phyloP scores from a whole-genome alignment of 2,329 filamentous ascomycete genomes.

The Claviceps sp. region DNA sequence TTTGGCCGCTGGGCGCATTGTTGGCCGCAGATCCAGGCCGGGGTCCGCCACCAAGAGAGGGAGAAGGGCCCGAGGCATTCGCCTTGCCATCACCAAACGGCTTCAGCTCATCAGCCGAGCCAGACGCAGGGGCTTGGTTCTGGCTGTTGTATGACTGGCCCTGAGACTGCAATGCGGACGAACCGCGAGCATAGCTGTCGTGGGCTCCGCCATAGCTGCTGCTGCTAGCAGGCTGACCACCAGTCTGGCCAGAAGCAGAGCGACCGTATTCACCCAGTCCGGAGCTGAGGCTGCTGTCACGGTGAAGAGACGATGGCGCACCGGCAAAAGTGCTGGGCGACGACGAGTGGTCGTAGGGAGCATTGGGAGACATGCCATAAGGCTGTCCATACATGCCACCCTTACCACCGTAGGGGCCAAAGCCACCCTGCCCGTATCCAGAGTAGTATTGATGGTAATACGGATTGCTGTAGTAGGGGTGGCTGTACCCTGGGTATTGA shows the following conservation, averaged over 20 bases:
- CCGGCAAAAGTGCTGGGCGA: conserved; percentile 38
- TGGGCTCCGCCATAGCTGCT: conserved; percentile 40
- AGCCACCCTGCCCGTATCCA: conserved; percentile 39
- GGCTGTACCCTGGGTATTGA: conserved; percentile 39
- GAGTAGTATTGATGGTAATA: conserved; percentile 51
- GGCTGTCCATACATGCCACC: conserved; percentile 41
- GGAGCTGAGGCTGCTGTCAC: conserved; percentile 35
- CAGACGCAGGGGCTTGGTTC: conserved; percentile 30
- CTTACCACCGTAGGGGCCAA: conserved; percentile 40
- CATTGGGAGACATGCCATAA: conserved; percentile 43
- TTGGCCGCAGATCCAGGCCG: conserved; percentile 47
- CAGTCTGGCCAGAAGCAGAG: conserved; percentile 34
- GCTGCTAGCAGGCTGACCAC: conserved; percentile 28
- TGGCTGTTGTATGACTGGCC: conserved; percentile 39
- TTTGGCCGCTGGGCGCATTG: conserved; percentile 33
- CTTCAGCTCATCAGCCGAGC: conserved; percentile 41
- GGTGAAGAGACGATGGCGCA: conserved; percentile 37
- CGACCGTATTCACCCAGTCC: conserved; percentile 43
- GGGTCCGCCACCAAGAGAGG: conserved; percentile 37
- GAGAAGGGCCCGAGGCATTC: conserved; percentile 36
- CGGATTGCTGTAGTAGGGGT: conserved; percentile 48
- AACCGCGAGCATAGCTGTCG: conserved; percentile 40
- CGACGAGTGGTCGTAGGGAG: conserved; percentile 41
- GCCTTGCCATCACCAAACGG: conserved; percentile 44
- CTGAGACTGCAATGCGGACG: conserved; percentile 41